phyloP scores from a whole-genome alignment of 1,139 yeast genomes.

The Hyphopichia wangnamkhiaoensis region DNA sequence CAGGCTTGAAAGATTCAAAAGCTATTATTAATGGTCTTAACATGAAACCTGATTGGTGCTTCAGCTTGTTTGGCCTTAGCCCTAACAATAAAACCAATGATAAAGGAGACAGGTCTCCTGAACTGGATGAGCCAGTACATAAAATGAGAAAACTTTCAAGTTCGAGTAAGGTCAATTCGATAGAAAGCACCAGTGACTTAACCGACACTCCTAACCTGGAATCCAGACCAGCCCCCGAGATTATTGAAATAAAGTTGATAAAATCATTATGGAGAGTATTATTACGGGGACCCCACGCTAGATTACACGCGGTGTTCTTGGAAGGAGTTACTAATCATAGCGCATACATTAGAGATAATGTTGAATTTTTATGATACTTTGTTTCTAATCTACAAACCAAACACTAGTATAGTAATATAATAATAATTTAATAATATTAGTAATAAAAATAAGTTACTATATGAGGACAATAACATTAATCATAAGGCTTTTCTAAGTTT shows the following conservation, averaged over 20 bases:
- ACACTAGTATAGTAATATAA: too few species aligned
- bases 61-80: neutral
- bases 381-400: neutral
- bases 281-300: slow-evolving; percentile 22
- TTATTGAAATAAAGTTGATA: slow-evolving; percentile 33
- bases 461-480: neutral
- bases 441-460: too few species aligned
- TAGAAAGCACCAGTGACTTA: neutral
- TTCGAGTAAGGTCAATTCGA: neutral
- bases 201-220: neutral
- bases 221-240: slow-evolving; percentile 18
- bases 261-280: slow-evolving; percentile 38
- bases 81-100: too few species aligned
- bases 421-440: too few species aligned
- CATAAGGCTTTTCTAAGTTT: neutral
- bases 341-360: slow-evolving; percentile 17
- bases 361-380: slow-evolving; percentile 20
- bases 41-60: slow-evolving; percentile 36
- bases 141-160: slow-evolving; percentile 16
- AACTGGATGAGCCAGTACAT: slow-evolving; percentile 3
- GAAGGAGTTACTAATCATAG: slow-evolving; percentile 31
- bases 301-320: slow-evolving; percentile 33
- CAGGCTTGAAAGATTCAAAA: slow-evolving; percentile 28
- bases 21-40: slow-evolving; percentile 38
- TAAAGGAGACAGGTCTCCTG: too few species aligned